Evolutionary conservation across 176 grass and related monocot genomes (phyloP).

Genomic region (Areca catechu): DNA sequence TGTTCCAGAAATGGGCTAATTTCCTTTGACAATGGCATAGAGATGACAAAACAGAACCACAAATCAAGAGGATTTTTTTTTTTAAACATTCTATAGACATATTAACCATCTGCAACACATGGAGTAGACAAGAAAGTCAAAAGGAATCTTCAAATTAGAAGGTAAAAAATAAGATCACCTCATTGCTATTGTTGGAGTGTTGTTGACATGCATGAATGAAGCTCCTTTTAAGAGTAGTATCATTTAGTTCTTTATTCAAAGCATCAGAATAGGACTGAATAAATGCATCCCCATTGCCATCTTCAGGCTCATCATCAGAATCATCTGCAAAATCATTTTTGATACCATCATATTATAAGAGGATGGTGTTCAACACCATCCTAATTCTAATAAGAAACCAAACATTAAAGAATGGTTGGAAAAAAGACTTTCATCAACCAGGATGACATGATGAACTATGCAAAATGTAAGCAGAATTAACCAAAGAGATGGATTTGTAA

Average conservation of each 20-base stretch:
- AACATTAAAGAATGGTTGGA: too few relatives aligned
- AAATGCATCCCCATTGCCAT: constrained; percentile 43
- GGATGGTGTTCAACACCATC: too few relatives aligned
- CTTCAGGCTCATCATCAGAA: constrained; percentile 60
- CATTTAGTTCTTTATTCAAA: constrained; percentile 75
- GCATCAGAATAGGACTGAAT: constrained; percentile 86
- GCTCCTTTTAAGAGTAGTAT: constrained; percentile 64
- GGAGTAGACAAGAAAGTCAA: background rate
- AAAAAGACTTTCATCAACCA: too few relatives aligned
- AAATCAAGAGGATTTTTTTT: too few relatives aligned
- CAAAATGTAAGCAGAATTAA: too few relatives aligned
- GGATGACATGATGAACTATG: too few relatives aligned
- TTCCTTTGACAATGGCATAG: too few relatives aligned
- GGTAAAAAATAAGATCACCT: constrained; percentile 34
- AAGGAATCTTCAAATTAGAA: background rate
- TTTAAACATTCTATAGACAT: too few relatives aligned
- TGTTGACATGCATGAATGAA: constrained; percentile 39
- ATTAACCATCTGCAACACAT: background rate
- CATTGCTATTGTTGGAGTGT: constrained; percentile 19
- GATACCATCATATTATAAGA: background rate
- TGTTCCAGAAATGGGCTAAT: too few relatives aligned
- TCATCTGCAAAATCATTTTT: constrained; percentile 42
- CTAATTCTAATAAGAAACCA: too few relatives aligned
- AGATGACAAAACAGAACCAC: too few relatives aligned
- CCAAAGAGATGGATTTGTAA: too few relatives aligned